Evolutionary conservation across 208 protist species (phyloP), one percentile per base, ranked within the genome.

Genomic region (Trypanosoma caninum): DNA sequence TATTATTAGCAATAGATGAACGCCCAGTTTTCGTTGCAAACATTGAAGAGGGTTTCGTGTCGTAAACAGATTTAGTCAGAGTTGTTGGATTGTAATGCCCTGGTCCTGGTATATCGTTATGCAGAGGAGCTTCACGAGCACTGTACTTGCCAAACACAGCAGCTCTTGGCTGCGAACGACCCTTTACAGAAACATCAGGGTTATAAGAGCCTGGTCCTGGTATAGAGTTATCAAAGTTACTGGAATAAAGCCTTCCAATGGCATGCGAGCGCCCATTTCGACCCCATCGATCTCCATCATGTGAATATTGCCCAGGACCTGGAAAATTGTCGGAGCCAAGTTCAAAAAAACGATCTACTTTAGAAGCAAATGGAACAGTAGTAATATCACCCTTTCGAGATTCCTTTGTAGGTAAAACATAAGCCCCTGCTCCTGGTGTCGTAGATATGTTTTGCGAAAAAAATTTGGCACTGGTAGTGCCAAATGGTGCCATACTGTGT

Each of bases 11-110:
- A 35, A 54, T 34, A 0, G 59, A 61, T 16, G 59, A 62, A 25
- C 89, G 68, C 14, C 67, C 55, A 13, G 77, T 88, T 28, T 84
- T 91, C 0, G 85, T 84, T 16, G 76, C 76, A 72, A 95, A 95
- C 75, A 86, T 84, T 23, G 78, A 89, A 18, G 85, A 85, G 14
- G 84, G 88, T 57, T 95, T 95, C 20, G 44, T 59, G 22, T 41
- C 64, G 34, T 76, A 87, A 44, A 72, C 63, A 30, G 41, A 61
- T 42, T 20, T 60, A 50, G 2, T 55, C 44, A 53, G 41, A 66
- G 14, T 20, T 53, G 60, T 20, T 67, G 33, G 10, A 37, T 89
- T 65, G 67, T 95, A 95, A 53, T 66, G 76, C 30, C 89, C 89
- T 14, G 89, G 89, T 14, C 89, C 89, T 40, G 85, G 85, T 28